These are phyloP conservation scores for Pythium rhizo-oryzae DNA, from an alignment of 352 stramenopile species.

Conservation along the genomic window DNA sequence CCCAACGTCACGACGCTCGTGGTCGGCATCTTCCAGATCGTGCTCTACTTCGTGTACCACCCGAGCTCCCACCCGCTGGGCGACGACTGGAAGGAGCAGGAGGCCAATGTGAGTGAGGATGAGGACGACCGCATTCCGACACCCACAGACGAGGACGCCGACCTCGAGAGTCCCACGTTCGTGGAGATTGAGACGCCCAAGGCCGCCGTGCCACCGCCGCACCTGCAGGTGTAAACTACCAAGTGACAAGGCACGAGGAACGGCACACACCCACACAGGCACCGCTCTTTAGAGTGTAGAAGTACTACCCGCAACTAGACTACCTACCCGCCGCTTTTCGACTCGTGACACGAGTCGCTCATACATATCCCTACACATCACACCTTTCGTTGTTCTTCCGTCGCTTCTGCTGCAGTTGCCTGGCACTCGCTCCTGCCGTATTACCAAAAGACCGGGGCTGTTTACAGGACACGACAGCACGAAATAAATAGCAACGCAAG, in stretches of 20 bases:
- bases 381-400: no score
- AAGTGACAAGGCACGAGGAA: not conserved
- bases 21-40: conserved; percentile 41
- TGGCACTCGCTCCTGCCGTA: no score
- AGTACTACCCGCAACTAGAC: no score
- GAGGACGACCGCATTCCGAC: conserved; percentile 5
- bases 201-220: not conserved
- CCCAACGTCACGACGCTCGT: conserved; percentile 44
- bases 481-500: no score
- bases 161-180: conserved; percentile 18
- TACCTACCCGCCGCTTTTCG: no score
- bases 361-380: no score
- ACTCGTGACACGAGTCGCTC: no score
- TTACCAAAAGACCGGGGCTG: no score
- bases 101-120: not conserved
- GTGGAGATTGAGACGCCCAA: conserved; percentile 13
- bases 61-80: conserved; percentile 45
- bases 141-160: conserved; percentile 11
- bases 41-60: conserved; percentile 51
- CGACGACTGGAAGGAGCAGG: conserved; percentile 28
- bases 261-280: no score
- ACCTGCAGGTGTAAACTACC: conserved; percentile 11
- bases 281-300: not conserved
- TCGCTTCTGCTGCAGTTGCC: no score
- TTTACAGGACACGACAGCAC: no score